A percentile compares a stretch with the other conserved stretches of the same genome.
Conservation (phyloP, 805 yeast species). For the Metschnikowia borealis region DNA sequence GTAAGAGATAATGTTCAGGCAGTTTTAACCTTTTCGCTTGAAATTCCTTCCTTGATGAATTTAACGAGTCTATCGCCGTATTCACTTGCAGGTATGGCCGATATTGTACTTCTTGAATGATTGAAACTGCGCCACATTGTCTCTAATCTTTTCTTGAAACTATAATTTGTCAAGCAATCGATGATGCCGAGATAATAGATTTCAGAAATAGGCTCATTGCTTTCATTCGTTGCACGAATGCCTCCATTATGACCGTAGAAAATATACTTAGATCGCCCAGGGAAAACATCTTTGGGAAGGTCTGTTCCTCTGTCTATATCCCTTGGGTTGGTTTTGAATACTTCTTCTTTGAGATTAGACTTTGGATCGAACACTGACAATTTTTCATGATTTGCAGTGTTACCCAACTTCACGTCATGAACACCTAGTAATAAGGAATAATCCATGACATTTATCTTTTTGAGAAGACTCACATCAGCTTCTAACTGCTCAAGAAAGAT, state of each 20-base stretch:
- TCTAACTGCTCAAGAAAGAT: conserved; percentile 65
- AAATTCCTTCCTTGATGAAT: conserved; percentile 49
- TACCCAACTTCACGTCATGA: conserved; percentile 67
- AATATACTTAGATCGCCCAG: conserved; percentile 47
- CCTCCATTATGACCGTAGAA: conserved; percentile 87
- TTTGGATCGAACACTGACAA: conserved; percentile 44
- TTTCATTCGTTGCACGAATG: conserved; percentile 62
- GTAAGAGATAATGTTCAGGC: not conserved
- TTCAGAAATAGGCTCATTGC: conserved; percentile 56
- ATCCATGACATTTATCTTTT: conserved; percentile 87
- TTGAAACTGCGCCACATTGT: conserved; percentile 78
- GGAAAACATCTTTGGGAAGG: conserved; percentile 41
- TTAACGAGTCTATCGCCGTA: conserved; percentile 82
- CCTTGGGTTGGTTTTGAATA: conserved; percentile 46
- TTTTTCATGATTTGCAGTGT: conserved; percentile 36
- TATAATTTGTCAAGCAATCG: conserved; percentile 85
- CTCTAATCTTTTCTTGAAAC: conserved; percentile 70
- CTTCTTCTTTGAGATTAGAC: conserved; percentile 33
- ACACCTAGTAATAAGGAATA: conserved; percentile 86
- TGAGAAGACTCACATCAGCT: conserved; percentile 68
- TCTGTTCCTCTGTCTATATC: conserved; percentile 38
- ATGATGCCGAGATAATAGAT: conserved; percentile 91
- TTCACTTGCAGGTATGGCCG: conserved; percentile 87
- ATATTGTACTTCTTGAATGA: conserved; percentile 65
- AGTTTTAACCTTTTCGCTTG: conserved; percentile 9